These are phyloP conservation scores for Phycomyces blakesleeanus DNA, from an alignment of 192 early-diverging fungal genomes.

Conservation along the genomic window DNA sequence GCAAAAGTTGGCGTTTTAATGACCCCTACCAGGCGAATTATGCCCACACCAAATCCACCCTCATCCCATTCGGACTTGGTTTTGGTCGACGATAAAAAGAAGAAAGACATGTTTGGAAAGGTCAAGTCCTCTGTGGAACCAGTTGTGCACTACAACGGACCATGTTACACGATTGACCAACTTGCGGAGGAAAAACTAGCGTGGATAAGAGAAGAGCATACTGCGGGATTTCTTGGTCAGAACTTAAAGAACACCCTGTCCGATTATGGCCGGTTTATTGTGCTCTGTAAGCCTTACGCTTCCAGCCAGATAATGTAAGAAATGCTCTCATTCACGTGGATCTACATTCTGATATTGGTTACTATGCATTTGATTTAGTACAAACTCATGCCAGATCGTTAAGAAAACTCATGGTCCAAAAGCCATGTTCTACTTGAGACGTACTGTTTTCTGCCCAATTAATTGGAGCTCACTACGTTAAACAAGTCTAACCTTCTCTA, in stretches of 20 bases:
- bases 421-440: conserved; percentile 31
- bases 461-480: not conserved
- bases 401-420: conserved; percentile 20
- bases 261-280: conserved; percentile 10
- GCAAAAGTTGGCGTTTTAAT: not conserved
- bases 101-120: not conserved
- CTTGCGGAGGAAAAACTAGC: conserved; percentile 19
- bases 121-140: not conserved
- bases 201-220: conserved; percentile 21
- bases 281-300: conserved; percentile 10
- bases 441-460: not conserved
- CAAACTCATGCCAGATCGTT: not conserved
- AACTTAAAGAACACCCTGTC: conserved; percentile 6
- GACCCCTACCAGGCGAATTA: conserved; percentile 11
- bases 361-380: not conserved
- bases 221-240: conserved; percentile 4
- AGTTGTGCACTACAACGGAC: conserved; percentile 26
- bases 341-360: not conserved
- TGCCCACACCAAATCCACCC: not conserved
- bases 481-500: not conserved
- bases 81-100: not conserved
- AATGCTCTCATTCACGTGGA: not conserved
- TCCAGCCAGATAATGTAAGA: conserved; percentile 12
- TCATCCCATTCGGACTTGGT: not conserved
- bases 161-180: conserved; percentile 15